phyloP scores from a whole-genome alignment of 1,284 basidiomycete species.

The Cystobasidium pallidum region DNA sequence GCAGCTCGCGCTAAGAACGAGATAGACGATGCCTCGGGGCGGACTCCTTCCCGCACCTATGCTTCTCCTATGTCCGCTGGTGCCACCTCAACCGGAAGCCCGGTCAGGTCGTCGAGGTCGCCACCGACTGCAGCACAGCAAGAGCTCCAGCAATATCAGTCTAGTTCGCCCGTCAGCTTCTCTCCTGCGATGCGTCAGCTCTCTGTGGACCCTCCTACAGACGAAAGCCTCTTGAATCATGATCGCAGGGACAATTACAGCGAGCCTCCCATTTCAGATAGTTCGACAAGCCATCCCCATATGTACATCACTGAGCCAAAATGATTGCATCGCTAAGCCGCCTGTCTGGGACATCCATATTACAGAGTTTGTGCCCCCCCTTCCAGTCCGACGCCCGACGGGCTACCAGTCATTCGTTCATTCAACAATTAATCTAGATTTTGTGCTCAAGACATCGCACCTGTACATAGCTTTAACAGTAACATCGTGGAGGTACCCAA shows the following conservation, averaged over 20 bases:
- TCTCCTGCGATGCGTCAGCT: slow-evolving; percentile 29
- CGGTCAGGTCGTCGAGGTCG: background rate
- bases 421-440: background rate
- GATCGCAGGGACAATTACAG: background rate
- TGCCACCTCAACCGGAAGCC: background rate
- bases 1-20: background rate
- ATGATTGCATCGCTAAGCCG: background rate
- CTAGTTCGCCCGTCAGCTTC: slow-evolving; percentile 2
- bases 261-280: background rate
- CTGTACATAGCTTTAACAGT: background rate
- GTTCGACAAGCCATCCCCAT: slow-evolving; percentile 1
- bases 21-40: slow-evolving; percentile 1
- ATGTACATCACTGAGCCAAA: slow-evolving; percentile 5
- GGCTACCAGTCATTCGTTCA: background rate
- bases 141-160: slow-evolving; percentile 12
- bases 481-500: background rate
- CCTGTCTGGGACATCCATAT: background rate
- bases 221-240: background rate
- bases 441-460: slow-evolving; percentile 4
- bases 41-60: slow-evolving; percentile 2
- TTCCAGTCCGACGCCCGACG: background rate
- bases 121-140: background rate
- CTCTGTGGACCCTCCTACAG: slow-evolving; percentile 38
- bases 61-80: background rate
- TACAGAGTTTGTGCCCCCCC: too few species aligned